Base-by-base conservation (phyloP, 2,329 filamentous ascomycete species). In the Diplocarpon mali region DNA sequence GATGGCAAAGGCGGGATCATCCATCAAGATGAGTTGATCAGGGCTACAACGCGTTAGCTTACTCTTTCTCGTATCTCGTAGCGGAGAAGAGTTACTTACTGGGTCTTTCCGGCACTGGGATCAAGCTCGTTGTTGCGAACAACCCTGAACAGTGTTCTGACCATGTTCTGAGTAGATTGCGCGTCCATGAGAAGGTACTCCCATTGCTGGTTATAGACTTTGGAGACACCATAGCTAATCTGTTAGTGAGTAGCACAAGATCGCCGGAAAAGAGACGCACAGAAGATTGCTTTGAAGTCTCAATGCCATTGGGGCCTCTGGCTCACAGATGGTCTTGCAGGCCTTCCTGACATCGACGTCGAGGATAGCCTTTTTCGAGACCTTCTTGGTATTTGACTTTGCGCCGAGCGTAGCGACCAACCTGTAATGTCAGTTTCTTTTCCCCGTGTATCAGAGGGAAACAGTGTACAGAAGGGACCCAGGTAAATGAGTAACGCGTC, bases 201-300 rank as follows among this genome's bases (percentile, higher is more conserved):
- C 57, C 85, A 94, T 65, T 98, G 89, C 61, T 95, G 85, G 20
- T 77, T 72, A 62, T 87, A 95, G 14, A 96, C 88, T 39, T 84
- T 77, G 2, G 87, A 83, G 13, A 95, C 77, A 5, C 89, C 89
- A 60, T 83, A 89, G 24, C 74, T 78, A 13, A 13, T 16, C 24
- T 30, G 42, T 57, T 30, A 63, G 51, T n/a, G 9, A 30, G 9
- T 16, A 31, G 5, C 31, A n/a, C 13, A 17, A n/a, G 6, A 27
- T 4, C 15, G 34, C 12, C 27, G 12, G 45, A 39, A 14, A 11
- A 8, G 6, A 30, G 20, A 57, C 71, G 60, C 60, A 83, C 76
- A 98, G 76, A 14, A 98, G 71, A 55, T 82, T 95, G 13, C 88
- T 84, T 60, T 96, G 90, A 16, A 98, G 74, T 30, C 92, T 81